phyloP scores from a whole-genome alignment of 2,329 filamentous ascomycete species.

The Beauveria rudraprayagi region DNA sequence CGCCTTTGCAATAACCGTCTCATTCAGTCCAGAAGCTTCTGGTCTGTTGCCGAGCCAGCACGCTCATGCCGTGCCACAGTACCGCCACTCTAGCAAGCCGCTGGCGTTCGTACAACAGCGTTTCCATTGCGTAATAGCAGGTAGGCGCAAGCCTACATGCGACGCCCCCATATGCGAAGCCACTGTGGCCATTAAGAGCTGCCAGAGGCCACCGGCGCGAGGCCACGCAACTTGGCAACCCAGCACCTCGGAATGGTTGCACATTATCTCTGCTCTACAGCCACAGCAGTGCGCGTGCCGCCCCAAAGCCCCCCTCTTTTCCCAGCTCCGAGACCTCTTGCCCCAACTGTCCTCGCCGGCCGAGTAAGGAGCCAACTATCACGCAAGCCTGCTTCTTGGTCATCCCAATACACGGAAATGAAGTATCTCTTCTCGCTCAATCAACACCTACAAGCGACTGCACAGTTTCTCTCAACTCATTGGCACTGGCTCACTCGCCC shows the following conservation, averaged over 20 bases:
- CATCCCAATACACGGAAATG: not conserved
- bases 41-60: not conserved
- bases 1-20: no score
- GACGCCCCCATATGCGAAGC: not conserved
- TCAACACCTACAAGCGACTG: not conserved
- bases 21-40: not conserved
- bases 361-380: not conserved
- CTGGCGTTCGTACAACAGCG: not conserved
- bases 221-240: not conserved
- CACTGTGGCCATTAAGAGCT: not conserved
- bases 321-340: not conserved
- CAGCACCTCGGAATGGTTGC: slow-evolving; percentile 5
- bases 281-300: not conserved
- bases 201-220: not conserved
- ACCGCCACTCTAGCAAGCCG: not conserved
- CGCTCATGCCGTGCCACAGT: not conserved
- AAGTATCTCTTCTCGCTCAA: not conserved
- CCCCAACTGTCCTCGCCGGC: not conserved
- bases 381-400: not conserved
- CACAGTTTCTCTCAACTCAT: not conserved
- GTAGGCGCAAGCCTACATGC: not conserved
- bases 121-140: slow-evolving; percentile 6
- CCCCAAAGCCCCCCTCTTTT: not conserved
- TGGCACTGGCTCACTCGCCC: not conserved
- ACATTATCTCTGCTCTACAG: not conserved